A percentile compares a stretch with the other conserved stretches of the same genome.
Evolutionary conservation across 495 filamentous ascomycete genomes (phyloP).

Genomic region (Hypoxylon cercidicola): DNA sequence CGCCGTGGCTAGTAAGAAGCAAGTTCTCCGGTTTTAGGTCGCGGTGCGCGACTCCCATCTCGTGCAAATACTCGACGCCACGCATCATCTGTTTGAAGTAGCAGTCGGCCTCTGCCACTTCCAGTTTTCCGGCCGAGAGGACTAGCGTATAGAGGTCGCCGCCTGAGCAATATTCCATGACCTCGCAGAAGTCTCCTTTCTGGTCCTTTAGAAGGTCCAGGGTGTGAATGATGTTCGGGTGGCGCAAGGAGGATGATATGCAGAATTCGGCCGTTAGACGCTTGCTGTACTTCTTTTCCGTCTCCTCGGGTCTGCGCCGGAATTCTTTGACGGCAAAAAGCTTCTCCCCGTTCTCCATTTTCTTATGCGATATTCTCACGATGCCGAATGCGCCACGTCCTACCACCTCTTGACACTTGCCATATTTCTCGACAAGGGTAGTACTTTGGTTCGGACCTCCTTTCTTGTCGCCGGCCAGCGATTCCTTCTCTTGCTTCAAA

Average conservation of each 20-base stretch:
- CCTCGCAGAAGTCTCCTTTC: conserved; percentile 98
- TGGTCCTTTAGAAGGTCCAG: conserved; percentile 94
- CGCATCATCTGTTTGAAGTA: conserved; percentile 99
- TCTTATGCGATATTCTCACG: conserved; percentile 97
- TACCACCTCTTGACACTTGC: conserved; percentile 97
- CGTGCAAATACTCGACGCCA: conserved; percentile 98
- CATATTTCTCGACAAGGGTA: conserved; percentile 94
- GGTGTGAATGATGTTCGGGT: conserved; percentile 98
- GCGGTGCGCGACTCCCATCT: conserved; percentile 98
- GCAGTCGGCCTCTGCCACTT: conserved; percentile 94
- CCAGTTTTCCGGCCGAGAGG: conserved; percentile 90
- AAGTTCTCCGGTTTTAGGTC: conserved; percentile 98
- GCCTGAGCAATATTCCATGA: conserved; percentile 99
- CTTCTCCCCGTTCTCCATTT: conserved; percentile 89
- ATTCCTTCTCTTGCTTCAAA: conserved; percentile 86
- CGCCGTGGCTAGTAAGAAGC: conserved; percentile 89
- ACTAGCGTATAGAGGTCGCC: conserved; percentile 97
- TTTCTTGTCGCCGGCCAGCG: conserved; percentile 74
- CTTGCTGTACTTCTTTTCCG: conserved; percentile 96
- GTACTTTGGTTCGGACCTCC: conserved; percentile 79
- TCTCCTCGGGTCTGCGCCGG: conserved; percentile 91
- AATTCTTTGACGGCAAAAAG: conserved; percentile 99
- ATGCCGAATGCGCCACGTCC: conserved; percentile 98
- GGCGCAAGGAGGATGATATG: conserved; percentile 94
- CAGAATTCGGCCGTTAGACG: conserved; percentile 98